Base-by-base conservation (phyloP, 257 asterid genomes). In the Primulina eburnea region DNA sequence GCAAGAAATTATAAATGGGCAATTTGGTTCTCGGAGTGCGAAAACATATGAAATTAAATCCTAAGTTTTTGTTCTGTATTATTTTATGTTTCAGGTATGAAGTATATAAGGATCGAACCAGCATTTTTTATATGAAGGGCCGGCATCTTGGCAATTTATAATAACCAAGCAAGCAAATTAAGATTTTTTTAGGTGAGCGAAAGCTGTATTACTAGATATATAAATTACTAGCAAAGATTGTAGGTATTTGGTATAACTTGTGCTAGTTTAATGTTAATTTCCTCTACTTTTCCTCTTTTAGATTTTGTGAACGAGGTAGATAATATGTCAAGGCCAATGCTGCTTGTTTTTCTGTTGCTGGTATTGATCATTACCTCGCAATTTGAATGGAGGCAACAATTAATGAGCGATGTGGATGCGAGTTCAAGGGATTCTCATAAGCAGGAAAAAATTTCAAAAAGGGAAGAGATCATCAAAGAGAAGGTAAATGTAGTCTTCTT, bases 321-420 rank as follows among this genome's bases (percentile, higher is more conserved):
- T 74, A 80, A 52, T 78, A 90, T 92, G 97, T 88, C 95, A 62
- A 86, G 93, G 70, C 80, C 96, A 32, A 78, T 85, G 92, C 78
- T 90, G 73, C 86, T 92, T 34, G 95, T 88, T 64, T 85, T 86
- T 74, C 71, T 90, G 83, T 82, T 88, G 83, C 56, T 92, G 62
- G 60, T 88, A 62, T 76, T 92, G 80, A 79, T 92, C 52, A 82
- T 92, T n/a, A 88, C 89, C 17, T 87, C 93, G 33, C 97, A 92
- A 67, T 85, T 92, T 65, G 97, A 92, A 82, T 92, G 98, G 97
- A 90, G 84, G 69, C 95, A 85, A 71, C 95, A 85, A 60, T 72
- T 88, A 12, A 84, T 75, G 62, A 80, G 82, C 28, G 93, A 92
- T 68, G 73, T 84, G 68, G 92, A 90, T 61, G 58, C 88, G 7